Evolutionary conservation across 495 filamentous ascomycete species (phyloP), one percentile per base, ranked within the genome.

Genomic region (Venustampulla echinocandica): DNA sequence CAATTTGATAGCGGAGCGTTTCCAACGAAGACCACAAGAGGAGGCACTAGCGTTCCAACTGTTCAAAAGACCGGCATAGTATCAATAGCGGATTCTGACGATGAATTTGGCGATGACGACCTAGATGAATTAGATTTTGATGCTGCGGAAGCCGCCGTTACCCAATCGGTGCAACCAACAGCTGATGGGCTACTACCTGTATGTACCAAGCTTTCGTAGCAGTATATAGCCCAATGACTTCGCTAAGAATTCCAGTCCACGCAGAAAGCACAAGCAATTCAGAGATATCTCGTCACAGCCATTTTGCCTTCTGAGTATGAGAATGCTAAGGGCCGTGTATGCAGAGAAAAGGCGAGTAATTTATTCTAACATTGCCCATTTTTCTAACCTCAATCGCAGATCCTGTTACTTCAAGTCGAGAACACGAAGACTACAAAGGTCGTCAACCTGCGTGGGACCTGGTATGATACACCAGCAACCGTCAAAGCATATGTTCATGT

Each of bases 391-490:
- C n/a, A 9, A 35, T 4, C 33, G 20, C 49, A 93, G 87, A 71
- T 94, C 24, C 64, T 96, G 6, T 58, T 80, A 10, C 84, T 95
- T 34, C 75, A 84, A 63, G 77, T 81, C 33, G 87, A 95, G 54
- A 76, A 73, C 37, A 77, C 75, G 10, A 79, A 81, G 47, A 57
- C 63, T 2, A 70, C 70, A 35, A 86, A 76, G 56, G 79, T 70
- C 9, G 77, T 98, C 25, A 72, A 83, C 46, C 76, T 98, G 38
- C 80, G 92, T 41, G 85, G 85, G 35, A 81, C 83, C 25, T 98
- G 92, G 92, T 53, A 72, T 49, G 84, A 87, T 21, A 93, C 84
- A 7, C 77, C 81, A 21, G 87, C 81, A 36, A 78, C 69, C 22
- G 70, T 74, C 34, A 83, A 82, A 30, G 79, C 84, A 7, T 87